Evolutionary conservation across 495 filamentous ascomycete genomes (phyloP).

Genomic region (Aspergillus haitiensis): DNA sequence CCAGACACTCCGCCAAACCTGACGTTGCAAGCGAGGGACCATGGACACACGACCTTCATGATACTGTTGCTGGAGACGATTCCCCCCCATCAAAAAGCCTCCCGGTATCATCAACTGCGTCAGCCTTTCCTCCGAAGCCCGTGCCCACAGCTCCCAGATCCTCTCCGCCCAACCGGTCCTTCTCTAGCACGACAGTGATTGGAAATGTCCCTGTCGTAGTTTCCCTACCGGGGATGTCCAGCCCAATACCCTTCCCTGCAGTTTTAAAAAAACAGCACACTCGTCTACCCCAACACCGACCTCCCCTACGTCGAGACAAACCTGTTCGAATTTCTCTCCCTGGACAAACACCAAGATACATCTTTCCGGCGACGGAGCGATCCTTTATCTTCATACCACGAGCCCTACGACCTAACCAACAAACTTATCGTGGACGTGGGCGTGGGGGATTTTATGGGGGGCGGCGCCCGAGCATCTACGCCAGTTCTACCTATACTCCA

Average conservation of each 20-base stretch:
- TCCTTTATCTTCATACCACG: conserved; percentile 99
- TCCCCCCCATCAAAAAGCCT: conserved; percentile 33
- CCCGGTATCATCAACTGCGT: conserved; percentile 15
- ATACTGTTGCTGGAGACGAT: conserved; percentile 61
- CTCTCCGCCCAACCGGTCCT: conserved; percentile 62
- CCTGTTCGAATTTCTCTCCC: conserved; percentile 93
- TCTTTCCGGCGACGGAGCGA: conserved; percentile 82
- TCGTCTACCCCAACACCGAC: conserved; percentile 89
- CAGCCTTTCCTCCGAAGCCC: conserved; percentile 31
- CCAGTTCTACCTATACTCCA: conserved; percentile 80
- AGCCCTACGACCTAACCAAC: conserved; percentile 88
- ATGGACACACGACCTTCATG: conserved; percentile 96
- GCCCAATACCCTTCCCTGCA: conserved; percentile 65
- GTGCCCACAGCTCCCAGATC: conserved; percentile 49
- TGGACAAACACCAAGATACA: conserved; percentile 72
- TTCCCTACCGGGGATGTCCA: conserved; percentile 70
- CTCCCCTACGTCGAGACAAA: conserved; percentile 92
- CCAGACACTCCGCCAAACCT: conserved; percentile 68
- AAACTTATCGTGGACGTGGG: conserved; percentile 67
- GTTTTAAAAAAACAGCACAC: conserved; percentile 84
- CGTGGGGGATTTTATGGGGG: conserved; percentile 68
- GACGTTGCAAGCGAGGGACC: conserved; percentile 71
- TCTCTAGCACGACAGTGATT: conserved; percentile 64
- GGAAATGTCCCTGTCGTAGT: conserved; percentile 85
- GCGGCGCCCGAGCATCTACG: conserved; percentile 78